phyloP scores from a whole-genome alignment of 768 basidiomycete genomes.

The Pleurotus citrinopileatus region DNA sequence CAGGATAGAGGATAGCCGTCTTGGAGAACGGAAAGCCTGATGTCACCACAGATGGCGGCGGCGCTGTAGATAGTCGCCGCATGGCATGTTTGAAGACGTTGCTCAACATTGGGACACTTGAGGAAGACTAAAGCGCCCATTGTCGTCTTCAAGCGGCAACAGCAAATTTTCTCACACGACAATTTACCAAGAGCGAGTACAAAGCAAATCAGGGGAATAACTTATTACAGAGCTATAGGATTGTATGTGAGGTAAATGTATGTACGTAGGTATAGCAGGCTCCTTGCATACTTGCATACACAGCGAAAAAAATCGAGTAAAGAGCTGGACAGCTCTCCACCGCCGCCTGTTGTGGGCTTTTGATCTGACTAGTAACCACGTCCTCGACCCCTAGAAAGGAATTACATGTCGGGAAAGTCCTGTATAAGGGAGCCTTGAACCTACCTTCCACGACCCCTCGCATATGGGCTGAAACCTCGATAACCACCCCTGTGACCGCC shows the following conservation, averaged over 20 bases:
- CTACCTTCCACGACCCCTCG: constrained; percentile 72
- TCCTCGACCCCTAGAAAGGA: constrained; percentile 56
- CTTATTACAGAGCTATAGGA: constrained; percentile 4
- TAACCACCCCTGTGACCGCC: constrained; percentile 28
- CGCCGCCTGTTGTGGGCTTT: constrained; percentile 2
- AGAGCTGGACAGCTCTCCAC: background rate
- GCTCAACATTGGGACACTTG: constrained; percentile 28
- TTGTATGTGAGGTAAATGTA: constrained; percentile 15
- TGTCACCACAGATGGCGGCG: constrained; percentile 19
- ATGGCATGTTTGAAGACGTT: constrained; percentile 33
- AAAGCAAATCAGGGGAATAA: background rate
- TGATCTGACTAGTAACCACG: constrained; percentile 55
- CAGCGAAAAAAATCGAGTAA: background rate
- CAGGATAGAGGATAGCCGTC: constrained; percentile 51
- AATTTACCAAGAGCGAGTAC: background rate
- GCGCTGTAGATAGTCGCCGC: constrained; percentile 44
- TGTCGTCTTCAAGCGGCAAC: constrained; percentile 7
- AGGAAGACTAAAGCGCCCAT: background rate
- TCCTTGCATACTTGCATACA: too few species aligned
- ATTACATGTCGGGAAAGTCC: constrained; percentile 7
- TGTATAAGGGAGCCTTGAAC: constrained; percentile 17
- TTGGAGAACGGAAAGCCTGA: constrained; percentile 74
- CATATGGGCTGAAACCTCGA: constrained; percentile 60
- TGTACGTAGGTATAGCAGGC: constrained; percentile 3
- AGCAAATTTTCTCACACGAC: background rate